Evolutionary conservation across 805 yeast genomes (phyloP).

Genomic region (Pichia membranifaciens): DNA sequence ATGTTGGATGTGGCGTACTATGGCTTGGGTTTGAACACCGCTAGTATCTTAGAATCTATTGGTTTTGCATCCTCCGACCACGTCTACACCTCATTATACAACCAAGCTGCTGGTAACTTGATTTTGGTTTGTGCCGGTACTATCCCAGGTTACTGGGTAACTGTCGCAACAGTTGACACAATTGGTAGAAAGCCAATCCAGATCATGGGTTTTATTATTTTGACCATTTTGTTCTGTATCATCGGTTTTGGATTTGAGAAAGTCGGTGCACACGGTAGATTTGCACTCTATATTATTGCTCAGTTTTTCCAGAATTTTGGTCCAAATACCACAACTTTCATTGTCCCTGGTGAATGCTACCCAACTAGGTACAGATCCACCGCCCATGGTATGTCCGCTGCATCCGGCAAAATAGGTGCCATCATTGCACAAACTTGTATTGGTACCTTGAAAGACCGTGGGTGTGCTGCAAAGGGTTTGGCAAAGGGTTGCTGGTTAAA

Average conservation of each 20-base stretch:
- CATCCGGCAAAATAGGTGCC: conserved; percentile 88
- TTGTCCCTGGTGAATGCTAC: conserved; percentile 86
- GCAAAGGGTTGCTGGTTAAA: conserved; percentile 72
- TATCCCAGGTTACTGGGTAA: conserved; percentile 87
- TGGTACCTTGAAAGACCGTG: conserved; percentile 78
- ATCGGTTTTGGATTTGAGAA: conserved; percentile 82
- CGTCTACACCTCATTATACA: conserved; percentile 64
- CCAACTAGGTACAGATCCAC: conserved; percentile 95
- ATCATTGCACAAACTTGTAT: conserved; percentile 83
- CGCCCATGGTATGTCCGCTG: conserved; percentile 94
- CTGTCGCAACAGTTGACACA: conserved; percentile 74
- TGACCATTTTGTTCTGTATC: conserved; percentile 67
- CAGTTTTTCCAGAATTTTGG: conserved; percentile 92
- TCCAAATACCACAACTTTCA: conserved; percentile 88
- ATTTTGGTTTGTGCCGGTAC: conserved; percentile 93
- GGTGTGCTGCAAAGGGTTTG: conserved; percentile 51
- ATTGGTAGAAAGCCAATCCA: conserved; percentile 86
- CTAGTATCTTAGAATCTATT: conserved; percentile 72
- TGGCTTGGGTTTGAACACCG: conserved; percentile 81
- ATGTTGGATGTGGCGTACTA: conserved; percentile 85
- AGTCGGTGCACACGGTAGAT: conserved; percentile 56
- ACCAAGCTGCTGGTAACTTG: conserved; percentile 87
- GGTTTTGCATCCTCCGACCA: conserved; percentile 73
- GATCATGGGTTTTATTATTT: conserved; percentile 62
- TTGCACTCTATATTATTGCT: conserved; percentile 71